Base-by-base conservation (phyloP, 495 filamentous ascomycete species). In the Aspergillus nidulans region DNA sequence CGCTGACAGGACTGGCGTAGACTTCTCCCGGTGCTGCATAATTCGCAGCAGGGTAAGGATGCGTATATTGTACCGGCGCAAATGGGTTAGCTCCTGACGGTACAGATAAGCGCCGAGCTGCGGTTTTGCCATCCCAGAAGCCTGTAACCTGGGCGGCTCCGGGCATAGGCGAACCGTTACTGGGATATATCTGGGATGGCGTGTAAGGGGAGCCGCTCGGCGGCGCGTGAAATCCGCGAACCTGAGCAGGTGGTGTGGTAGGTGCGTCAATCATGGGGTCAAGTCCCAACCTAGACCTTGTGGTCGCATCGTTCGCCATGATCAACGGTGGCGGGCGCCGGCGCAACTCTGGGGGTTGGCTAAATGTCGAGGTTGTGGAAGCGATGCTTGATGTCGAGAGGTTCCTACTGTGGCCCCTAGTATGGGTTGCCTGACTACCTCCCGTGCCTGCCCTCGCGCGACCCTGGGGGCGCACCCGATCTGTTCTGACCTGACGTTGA, bases 401-500 rank as follows among this genome's bases (percentile, higher is more conserved):
- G 63, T 95, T 96, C 36, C 86, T 74, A 57, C 84, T 87, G 65
- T 96, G 91, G 2, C 90, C 90, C 38, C 91, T 78, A 48, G 76
- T 81, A 49, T 84, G 84, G 12, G 84, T 78, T 8, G 82, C 82
- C 69, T 87, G 65, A 71, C 82, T 86, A 28, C 88, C 69, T 20
- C 77, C 81, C 4, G 91, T 96, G 9, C 86, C 82, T 24, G 90
- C 86, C 49, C 91, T 79, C 16, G 88, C 83, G 45, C 91, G 79
- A 43, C 81, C 81, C 25, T 79, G 84, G 30, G 88, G 87, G 34
- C 91, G 82, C 28, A 95, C 81, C n/a, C 85, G 76, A 50, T 88
- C 85, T 5, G 91, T 96, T 52, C 92, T 82, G 47, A 96, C 90
- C 72, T 97, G 95, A 58, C 95, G 81, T 66, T 97, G 92, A 65